Percentiles rank a stretch among this genome's conserved stretches.
Evolutionary conservation across 768 basidiomycete species (phyloP).

Genomic region (Boletus eberwhitei): DNA sequence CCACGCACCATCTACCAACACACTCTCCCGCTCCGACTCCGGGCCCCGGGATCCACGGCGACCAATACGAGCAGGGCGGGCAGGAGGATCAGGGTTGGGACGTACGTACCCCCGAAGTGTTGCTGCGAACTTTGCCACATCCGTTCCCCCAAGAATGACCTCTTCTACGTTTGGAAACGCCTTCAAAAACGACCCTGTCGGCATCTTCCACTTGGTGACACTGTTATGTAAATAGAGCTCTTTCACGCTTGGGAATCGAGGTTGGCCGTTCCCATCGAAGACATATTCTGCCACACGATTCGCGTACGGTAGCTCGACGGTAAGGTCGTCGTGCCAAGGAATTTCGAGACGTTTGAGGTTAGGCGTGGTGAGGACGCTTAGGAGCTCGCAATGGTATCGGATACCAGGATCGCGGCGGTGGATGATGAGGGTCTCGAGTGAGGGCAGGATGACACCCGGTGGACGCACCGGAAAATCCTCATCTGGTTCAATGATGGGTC

Average conservation of each 20-base stretch:
- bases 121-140: slow-evolving; percentile 11
- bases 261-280: slow-evolving; percentile 7
- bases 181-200: slow-evolving; percentile 13
- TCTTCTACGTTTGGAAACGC: slow-evolving; percentile 17
- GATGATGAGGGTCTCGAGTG: slow-evolving; percentile 13
- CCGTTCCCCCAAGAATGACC: slow-evolving; percentile 12
- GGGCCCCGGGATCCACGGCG: neutral
- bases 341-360: slow-evolving; percentile 13
- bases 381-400: slow-evolving; percentile 15
- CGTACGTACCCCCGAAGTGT: slow-evolving; percentile 11
- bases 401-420: slow-evolving; percentile 12
- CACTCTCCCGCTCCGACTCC: neutral
- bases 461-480: slow-evolving; percentile 7
- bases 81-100: too few relatives aligned
- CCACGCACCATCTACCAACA: slow-evolving; percentile 10
- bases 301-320: neutral
- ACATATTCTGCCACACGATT: slow-evolving; percentile 10
- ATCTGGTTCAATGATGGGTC: slow-evolving; percentile 12
- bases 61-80: neutral
- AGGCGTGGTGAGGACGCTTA: slow-evolving; percentile 10
- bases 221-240: slow-evolving; percentile 14
- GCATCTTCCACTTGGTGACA: slow-evolving; percentile 3
- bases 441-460: slow-evolving; percentile 2
- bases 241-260: slow-evolving; percentile 11
- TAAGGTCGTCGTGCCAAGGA: slow-evolving; percentile 18